phyloP scores from a whole-genome alignment of 2,329 filamentous ascomycete species.

The Sclerotinia borealis region DNA sequence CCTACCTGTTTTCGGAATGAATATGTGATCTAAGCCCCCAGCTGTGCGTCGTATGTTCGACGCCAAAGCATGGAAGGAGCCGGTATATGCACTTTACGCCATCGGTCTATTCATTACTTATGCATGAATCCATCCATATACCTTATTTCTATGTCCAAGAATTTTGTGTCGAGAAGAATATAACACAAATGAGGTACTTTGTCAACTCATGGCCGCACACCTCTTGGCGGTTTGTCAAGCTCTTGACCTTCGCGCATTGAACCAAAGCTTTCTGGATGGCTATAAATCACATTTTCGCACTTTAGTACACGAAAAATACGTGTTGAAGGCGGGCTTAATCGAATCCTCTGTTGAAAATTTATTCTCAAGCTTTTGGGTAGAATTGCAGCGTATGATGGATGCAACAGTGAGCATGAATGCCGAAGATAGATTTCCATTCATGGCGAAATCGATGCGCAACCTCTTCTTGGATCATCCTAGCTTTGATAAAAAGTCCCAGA shows the following conservation, averaged over 20 bases:
- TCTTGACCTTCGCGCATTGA: slow-evolving; percentile 42
- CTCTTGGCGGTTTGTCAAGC: slow-evolving; percentile 55
- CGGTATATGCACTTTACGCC: neutral
- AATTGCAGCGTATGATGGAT: neutral
- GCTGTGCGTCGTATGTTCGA: slow-evolving; percentile 1
- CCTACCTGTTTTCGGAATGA: slow-evolving; percentile 2
- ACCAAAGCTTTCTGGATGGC: slow-evolving; percentile 18
- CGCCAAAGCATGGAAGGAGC: slow-evolving; percentile 4
- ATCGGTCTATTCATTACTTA: neutral
- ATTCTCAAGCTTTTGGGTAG: neutral
- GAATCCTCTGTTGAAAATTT: neutral
- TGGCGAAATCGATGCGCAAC: slow-evolving; percentile 7
- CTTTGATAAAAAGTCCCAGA: neutral
- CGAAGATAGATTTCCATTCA: neutral
- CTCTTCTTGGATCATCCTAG: slow-evolving; percentile 2
- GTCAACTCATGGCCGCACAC: slow-evolving; percentile 49
- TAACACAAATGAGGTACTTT: slow-evolving; percentile 49
- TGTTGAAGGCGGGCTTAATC: neutral
- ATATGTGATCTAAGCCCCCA: slow-evolving; percentile 5
- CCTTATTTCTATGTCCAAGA: slow-evolving; percentile 7
- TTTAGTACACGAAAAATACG: neutral
- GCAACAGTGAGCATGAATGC: neutral
- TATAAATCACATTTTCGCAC: neutral
- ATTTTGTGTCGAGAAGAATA: neutral
- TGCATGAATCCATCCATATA: slow-evolving; percentile 1